Evolutionary conservation across 1,139 yeast species (phyloP).

Genomic region (Dujonia santamariae): DNA sequence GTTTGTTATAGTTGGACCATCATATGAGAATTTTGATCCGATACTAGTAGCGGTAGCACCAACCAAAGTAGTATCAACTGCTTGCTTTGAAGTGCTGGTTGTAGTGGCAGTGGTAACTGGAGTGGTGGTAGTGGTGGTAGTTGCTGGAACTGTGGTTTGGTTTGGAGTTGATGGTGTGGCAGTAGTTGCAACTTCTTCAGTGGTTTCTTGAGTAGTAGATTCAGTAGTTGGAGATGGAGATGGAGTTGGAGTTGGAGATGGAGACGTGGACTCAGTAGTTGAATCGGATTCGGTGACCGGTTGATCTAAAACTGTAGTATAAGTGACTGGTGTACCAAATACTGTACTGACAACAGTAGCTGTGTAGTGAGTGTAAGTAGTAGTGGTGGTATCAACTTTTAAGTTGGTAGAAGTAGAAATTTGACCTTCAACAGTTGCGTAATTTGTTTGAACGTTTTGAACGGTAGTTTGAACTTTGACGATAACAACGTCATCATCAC

Average conservation of each 20-base stretch:
- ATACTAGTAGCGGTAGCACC: constrained; percentile 7
- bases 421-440: constrained; percentile 30
- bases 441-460: constrained; percentile 31
- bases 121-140: constrained; percentile 11
- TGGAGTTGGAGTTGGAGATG: constrained; percentile 4
- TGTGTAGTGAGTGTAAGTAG: constrained; percentile 42
- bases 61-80: constrained; percentile 4
- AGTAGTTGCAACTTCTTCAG: constrained; percentile 6
- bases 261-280: constrained; percentile 8
- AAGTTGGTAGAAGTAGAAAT: constrained; percentile 29
- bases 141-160: constrained; percentile 10
- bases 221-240: constrained; percentile 10
- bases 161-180: constrained; percentile 10
- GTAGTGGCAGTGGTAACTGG: constrained; percentile 10
- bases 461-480: constrained; percentile 38
- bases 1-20: constrained; percentile 33
- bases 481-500: constrained; percentile 29
- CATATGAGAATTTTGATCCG: constrained; percentile 8
- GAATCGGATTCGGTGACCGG: constrained; percentile 20
- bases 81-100: constrained; percentile 5
- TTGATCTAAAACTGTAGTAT: constrained; percentile 36
- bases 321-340: constrained; percentile 38
- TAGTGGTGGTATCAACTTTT: constrained; percentile 29
- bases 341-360: constrained; percentile 46
- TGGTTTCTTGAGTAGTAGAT: constrained; percentile 2